A percentile compares a stretch with the other conserved stretches of the same genome.
phyloP scores from a whole-genome alignment of 345 rosid species.

The Sisymbrium irio region DNA sequence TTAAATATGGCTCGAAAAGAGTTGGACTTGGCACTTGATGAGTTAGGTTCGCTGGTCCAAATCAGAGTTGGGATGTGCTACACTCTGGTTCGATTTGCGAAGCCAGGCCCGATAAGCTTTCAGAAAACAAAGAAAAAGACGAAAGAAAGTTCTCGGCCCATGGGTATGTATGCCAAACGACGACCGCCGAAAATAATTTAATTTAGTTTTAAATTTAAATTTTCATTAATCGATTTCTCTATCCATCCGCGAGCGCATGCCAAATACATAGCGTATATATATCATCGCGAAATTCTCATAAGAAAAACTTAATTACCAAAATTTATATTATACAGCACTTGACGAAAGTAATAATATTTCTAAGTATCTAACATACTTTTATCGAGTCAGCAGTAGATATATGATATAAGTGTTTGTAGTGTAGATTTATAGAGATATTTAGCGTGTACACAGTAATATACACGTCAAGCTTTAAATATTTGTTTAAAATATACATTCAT shows the following conservation, averaged over 20 bases:
- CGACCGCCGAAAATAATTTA: background rate
- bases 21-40: background rate
- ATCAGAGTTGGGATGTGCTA: background rate
- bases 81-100: background rate
- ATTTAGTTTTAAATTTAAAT: background rate
- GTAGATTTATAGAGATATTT: slow-evolving; percentile 12
- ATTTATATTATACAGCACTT: background rate
- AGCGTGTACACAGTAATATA: slow-evolving; percentile 8
- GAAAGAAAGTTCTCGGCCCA: background rate
- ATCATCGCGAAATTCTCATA: background rate
- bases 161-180: background rate
- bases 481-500: slow-evolving; percentile 5
- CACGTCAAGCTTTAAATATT: slow-evolving; percentile 28
- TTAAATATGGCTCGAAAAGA: background rate
- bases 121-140: background rate
- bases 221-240: background rate
- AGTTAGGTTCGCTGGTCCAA: background rate
- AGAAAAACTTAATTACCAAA: background rate
- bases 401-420: background rate
- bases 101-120: background rate
- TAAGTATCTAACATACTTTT: background rate
- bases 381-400: background rate
- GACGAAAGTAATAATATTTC: too few species aligned
- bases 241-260: background rate
- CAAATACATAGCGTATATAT: background rate